Evolutionary conservation across 2,329 filamentous ascomycete genomes (phyloP).

Genomic region (Didymella exigua): DNA sequence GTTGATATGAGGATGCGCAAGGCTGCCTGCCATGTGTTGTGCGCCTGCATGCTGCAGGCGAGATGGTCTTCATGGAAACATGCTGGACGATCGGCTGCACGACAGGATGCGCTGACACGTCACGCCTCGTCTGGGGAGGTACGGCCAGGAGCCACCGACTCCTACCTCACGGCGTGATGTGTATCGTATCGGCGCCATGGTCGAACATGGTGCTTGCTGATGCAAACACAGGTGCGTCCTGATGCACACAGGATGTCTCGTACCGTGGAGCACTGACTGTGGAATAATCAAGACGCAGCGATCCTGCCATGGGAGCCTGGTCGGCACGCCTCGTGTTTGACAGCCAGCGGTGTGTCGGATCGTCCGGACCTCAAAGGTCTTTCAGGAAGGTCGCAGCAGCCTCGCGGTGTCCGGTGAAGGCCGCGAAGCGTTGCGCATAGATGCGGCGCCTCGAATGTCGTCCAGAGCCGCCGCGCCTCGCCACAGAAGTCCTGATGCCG

Average conservation of each 20-base stretch:
- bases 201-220: background rate
- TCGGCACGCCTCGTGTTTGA: slow-evolving; percentile 1
- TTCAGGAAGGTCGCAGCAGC: background rate
- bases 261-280: background rate
- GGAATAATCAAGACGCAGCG: background rate
- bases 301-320: slow-evolving; percentile 5
- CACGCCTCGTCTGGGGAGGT: background rate
- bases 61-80: background rate
- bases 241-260: background rate
- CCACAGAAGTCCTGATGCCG: background rate
- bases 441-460: slow-evolving; percentile 1
- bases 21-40: background rate
- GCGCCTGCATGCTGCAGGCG: background rate
- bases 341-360: slow-evolving; percentile 8
- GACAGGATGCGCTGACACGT: slow-evolving; percentile 1
- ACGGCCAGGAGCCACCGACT: background rate
- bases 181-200: background rate
- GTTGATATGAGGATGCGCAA: background rate
- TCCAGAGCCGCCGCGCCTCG: background rate
- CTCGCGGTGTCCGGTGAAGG: background rate
- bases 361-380: background rate
- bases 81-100: background rate
- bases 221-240: background rate
- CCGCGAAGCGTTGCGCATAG: slow-evolving; percentile 5
- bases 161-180: background rate